Conservation (phyloP, 1,284 basidiomycete species). For the Leccinum insolens region DNA sequence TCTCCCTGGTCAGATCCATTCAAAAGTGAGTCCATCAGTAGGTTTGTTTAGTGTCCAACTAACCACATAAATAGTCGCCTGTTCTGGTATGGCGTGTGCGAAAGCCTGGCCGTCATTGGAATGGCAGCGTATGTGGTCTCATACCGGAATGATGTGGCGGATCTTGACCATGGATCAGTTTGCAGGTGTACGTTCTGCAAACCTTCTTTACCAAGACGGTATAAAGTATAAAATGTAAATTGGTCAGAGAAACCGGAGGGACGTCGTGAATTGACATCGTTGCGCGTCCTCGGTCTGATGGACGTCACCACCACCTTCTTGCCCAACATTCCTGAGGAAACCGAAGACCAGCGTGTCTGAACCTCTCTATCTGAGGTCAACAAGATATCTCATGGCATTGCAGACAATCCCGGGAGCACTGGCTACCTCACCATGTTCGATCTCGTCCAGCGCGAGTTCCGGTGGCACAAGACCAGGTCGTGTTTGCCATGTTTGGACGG, state of each 20-base stretch:
- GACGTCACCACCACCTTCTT: constrained; percentile 90
- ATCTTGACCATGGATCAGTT: constrained; percentile 35
- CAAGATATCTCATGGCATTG: constrained; percentile 95
- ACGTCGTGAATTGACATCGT: constrained; percentile 58
- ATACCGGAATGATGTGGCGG: background rate
- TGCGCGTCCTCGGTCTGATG: constrained; percentile 94
- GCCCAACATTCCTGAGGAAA: constrained; percentile 87
- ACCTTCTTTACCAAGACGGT: too few species aligned
- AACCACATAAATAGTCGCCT: constrained; percentile 59
- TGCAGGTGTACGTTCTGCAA: too few species aligned
- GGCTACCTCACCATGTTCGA: constrained; percentile 91
- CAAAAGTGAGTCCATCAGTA: constrained; percentile 55
- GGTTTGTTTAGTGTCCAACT: constrained; percentile 23
- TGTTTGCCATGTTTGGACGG: constrained; percentile 89
- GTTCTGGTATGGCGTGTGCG: constrained; percentile 88
- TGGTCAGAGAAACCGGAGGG: constrained; percentile 26
- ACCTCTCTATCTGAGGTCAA: constrained; percentile 92
- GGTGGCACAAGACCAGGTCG: constrained; percentile 74
- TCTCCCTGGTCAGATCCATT: constrained; percentile 78
- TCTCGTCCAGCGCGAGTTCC: constrained; percentile 87
- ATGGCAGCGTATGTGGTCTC: constrained; percentile 75
- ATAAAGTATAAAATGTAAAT: constrained; percentile 10
- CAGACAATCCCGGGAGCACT: constrained; percentile 86
- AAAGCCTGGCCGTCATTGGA: constrained; percentile 73
- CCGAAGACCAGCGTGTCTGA: constrained; percentile 88